Conservation (phyloP, 1,139 yeast species). For the Scheffersomyces segobiensis region DNA sequence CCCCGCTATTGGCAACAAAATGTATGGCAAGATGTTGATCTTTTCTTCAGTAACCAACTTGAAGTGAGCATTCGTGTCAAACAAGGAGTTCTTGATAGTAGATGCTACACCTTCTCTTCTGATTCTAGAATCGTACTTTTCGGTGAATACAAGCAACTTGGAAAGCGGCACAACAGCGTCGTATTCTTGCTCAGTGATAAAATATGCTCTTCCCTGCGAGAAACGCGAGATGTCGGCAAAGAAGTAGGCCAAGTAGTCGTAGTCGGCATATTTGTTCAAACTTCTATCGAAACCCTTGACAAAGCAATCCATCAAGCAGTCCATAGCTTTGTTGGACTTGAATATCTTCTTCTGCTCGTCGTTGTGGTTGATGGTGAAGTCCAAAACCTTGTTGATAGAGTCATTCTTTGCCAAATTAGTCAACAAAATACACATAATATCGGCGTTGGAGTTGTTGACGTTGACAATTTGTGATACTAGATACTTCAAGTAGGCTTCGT, state of each 20-base stretch:
- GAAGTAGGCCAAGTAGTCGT: constrained; percentile 81
- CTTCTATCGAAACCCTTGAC: constrained; percentile 80
- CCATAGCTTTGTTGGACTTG: constrained; percentile 63
- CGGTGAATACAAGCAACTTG: constrained; percentile 81
- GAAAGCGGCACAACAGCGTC: constrained; percentile 81
- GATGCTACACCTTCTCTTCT: constrained; percentile 94
- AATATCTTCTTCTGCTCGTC: constrained; percentile 39
- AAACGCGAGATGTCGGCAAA: constrained; percentile 86
- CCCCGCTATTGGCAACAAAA: constrained; percentile 81
- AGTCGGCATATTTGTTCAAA: constrained; percentile 71
- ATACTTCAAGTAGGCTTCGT: constrained; percentile 56
- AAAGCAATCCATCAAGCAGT: constrained; percentile 85
- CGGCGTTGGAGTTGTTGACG: constrained; percentile 66
- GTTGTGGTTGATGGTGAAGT: constrained; percentile 38
- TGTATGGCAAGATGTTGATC: constrained; percentile 77
- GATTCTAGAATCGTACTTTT: constrained; percentile 69
- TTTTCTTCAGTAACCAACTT: constrained; percentile 58
- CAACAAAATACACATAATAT: constrained; percentile 78
- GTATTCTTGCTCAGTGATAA: constrained; percentile 67
- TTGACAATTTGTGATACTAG: constrained; percentile 57
- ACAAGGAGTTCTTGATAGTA: constrained; percentile 84
- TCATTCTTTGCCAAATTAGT: constrained; percentile 85
- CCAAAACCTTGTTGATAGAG: constrained; percentile 55
- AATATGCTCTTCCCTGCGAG: constrained; percentile 71
- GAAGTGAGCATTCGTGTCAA: constrained; percentile 72